These are phyloP conservation scores for Acer negundo DNA, from an alignment of 345 rosid species.

Conservation along the genomic window DNA sequence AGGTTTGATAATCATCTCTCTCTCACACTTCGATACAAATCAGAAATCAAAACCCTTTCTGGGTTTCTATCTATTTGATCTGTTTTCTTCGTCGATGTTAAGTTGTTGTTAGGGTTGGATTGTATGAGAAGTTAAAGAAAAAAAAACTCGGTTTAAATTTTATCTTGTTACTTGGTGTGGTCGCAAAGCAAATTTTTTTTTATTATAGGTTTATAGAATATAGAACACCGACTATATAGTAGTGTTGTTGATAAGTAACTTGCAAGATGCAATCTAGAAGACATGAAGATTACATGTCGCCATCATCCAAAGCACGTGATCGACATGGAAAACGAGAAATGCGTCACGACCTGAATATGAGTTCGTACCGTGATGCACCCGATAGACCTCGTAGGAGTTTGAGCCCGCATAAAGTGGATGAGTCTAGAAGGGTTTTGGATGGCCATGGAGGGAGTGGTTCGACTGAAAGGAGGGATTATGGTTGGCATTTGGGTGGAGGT, in stretches of 20 bases:
- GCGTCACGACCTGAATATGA: conserved; percentile 22
- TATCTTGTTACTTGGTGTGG: conserved; percentile 6
- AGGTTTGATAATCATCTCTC: conserved; percentile 28
- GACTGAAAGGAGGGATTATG: conserved; percentile 35
- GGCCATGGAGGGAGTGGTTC: conserved; percentile 33
- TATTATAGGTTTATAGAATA: neutral
- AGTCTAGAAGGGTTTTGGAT: conserved; percentile 30
- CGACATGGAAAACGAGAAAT: conserved; percentile 29
- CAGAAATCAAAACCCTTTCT: conserved; percentile 14
- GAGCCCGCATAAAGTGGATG: conserved; percentile 43
- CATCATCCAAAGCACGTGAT: conserved; percentile 32
- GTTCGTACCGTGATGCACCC: conserved; percentile 22
- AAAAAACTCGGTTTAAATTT: neutral
- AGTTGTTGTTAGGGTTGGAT: neutral
- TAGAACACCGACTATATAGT: conserved; percentile 2
- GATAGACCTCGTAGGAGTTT: conserved; percentile 41
- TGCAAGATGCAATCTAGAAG: conserved; percentile 53
- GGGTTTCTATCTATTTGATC: conserved; percentile 21
- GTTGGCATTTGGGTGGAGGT: conserved; percentile 34
- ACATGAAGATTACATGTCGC: conserved; percentile 35
- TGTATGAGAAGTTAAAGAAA: no score
- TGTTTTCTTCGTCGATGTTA: neutral
- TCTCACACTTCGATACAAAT: neutral
- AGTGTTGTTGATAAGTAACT: conserved; percentile 10
- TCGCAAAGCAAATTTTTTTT: neutral